Conservation (phyloP, 371 early-diverging fungal genomes). For the Mortierella sp. region DNA sequence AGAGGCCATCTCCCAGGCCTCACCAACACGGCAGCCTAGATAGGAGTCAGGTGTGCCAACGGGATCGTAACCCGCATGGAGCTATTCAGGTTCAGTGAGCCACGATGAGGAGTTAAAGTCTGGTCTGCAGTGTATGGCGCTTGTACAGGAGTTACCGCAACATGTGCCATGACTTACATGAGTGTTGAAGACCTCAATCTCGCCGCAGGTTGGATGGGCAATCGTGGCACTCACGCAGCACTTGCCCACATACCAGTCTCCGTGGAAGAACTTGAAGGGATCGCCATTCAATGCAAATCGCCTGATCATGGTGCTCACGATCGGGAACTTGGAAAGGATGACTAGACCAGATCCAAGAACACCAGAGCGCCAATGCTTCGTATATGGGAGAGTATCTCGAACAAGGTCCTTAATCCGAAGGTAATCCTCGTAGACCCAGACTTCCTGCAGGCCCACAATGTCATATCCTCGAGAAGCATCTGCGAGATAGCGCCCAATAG, state of each 20-base stretch:
- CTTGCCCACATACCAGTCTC: conserved; percentile 76
- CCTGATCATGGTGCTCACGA: conserved; percentile 58
- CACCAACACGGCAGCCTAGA: conserved; percentile 49
- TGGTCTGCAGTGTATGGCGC: too few species aligned
- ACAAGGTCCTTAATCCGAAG: conserved; percentile 57
- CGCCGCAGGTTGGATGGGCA: conserved; percentile 66
- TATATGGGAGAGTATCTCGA: conserved; percentile 54
- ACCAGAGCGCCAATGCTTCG: conserved; percentile 66
- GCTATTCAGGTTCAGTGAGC: conserved; percentile 6
- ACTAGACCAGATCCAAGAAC: conserved; percentile 69
- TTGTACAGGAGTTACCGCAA: too few species aligned
- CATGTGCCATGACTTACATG: conserved; percentile 60
- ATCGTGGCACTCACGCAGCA: conserved; percentile 64
- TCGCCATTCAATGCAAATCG: conserved; percentile 68
- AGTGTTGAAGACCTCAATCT: conserved; percentile 71
- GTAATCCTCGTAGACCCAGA: conserved; percentile 69
- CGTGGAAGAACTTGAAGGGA: conserved; percentile 66
- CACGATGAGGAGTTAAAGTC: not conserved
- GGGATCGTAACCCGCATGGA: conserved; percentile 52
- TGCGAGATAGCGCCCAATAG: conserved; percentile 65
- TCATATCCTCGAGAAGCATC: conserved; percentile 55
- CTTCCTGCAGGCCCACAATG: conserved; percentile 72
- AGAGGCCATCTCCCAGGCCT: conserved; percentile 53
- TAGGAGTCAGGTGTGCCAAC: conserved; percentile 47
- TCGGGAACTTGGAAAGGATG: conserved; percentile 66